These are phyloP conservation scores for Begonia fuchsioides DNA, from an alignment of 306 rosid species.

Conservation along the genomic window DNA sequence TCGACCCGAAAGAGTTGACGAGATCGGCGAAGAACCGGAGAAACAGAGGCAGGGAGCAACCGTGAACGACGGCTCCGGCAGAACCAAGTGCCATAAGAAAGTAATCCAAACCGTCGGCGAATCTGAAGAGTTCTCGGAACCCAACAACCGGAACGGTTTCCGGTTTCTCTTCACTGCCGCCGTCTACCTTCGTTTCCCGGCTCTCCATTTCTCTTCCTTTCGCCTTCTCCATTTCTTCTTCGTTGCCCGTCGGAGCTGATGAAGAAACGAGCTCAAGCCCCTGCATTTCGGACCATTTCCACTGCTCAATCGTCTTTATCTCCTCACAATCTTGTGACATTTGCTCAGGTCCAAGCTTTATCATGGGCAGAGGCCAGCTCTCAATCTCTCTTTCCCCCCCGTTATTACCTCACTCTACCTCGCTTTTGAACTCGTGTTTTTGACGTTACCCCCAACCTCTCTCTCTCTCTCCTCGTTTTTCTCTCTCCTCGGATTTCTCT, in stretches of 20 bases:
- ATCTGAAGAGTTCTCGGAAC: constrained; percentile 18
- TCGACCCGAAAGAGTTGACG: constrained; percentile 82
- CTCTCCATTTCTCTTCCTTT: constrained; percentile 28
- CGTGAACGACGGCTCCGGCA: constrained; percentile 73
- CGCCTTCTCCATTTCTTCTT: constrained; percentile 8
- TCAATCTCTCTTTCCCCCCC: constrained; percentile 16
- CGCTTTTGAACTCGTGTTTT: constrained; percentile 34
- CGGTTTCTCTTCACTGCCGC: constrained; percentile 25
- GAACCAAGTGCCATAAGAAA: constrained; percentile 57
- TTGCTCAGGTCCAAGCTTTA: constrained; percentile 44
- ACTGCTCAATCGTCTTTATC: constrained; percentile 70
- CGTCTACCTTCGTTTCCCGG: constrained; percentile 29
- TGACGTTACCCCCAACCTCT: not conserved
- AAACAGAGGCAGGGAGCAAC: constrained; percentile 86
- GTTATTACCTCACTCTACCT: constrained; percentile 31
- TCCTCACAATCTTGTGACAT: constrained; percentile 89
- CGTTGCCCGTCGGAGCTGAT: not conserved
- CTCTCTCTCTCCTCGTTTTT: not conserved
- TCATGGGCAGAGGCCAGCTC: constrained; percentile 5
- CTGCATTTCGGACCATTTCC: constrained; percentile 99
- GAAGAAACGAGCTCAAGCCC: constrained; percentile 61
- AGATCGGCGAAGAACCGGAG: constrained; percentile 72
- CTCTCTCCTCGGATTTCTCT: too few species aligned
- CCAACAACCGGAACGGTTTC: constrained; percentile 42
- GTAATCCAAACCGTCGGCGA: constrained; percentile 62